Evolutionary conservation across 2,329 filamentous ascomycete species (phyloP), one percentile per base, ranked within the genome.

Genomic region (Pseudomassariella vexata): DNA sequence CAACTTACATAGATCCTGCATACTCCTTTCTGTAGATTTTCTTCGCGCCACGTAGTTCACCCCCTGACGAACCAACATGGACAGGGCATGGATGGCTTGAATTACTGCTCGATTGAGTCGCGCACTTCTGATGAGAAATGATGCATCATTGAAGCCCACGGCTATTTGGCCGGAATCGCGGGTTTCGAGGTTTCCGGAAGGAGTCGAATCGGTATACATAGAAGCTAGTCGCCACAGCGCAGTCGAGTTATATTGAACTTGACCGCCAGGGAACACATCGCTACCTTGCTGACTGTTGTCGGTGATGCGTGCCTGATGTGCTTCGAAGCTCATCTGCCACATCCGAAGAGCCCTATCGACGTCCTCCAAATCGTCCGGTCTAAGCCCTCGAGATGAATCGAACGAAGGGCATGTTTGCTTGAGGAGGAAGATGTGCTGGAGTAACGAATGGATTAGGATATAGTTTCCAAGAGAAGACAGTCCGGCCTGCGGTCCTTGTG

Each of bases 351-450:
- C 73, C 38, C 72, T 68, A 2, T 64, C 61, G 3, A 76, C 66
- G 30, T 75, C 70, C 22, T 76, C 71, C 3, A 76, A 65, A 36
- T 78, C 72, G 26, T 76, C 70, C 0, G 63, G 57, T 27, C 68
- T 67, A 39, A 77, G 48, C 0, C 65, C 68, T 18, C 70, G 59
- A 21, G 71, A 65, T 3, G 62, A 56, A 14, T 70, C 70, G 34
- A 69, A 74, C 1, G 65, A 62, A 3, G 66, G 62, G 0, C 69
- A 73, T 0, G 74, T 76, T 46, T 82, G 75, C 44, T 82, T 81
- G 15, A 83, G 54, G 22, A 85, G 63, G 50, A 80, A 85, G 11
- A 86, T 79, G 39, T 85, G 79, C 45, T 86, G 82, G 9, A 85
- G 70, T 16, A 87, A 53, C 4, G 79, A 80, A 46, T 85, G 80